Conservation (phyloP, 352 stramenopile species). For the Bremia lactucae region DNA sequence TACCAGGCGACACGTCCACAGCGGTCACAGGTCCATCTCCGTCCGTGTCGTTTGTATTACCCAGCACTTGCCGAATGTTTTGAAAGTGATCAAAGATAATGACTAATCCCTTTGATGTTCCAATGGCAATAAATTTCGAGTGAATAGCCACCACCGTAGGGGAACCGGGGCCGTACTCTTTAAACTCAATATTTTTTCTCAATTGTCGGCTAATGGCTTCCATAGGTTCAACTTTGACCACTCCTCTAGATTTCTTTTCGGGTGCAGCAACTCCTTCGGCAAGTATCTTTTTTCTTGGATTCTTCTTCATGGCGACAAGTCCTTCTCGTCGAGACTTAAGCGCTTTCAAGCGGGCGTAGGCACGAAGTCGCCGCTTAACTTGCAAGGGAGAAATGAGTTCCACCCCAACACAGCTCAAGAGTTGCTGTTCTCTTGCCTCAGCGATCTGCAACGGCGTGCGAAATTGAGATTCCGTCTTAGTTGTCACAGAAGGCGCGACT, state of each 20-base stretch:
- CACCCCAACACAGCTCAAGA: constrained; percentile 74
- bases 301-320: constrained; percentile 25
- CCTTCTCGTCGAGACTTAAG: constrained; percentile 29
- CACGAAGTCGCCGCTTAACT: constrained; percentile 65
- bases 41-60: constrained; percentile 69
- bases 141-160: constrained; percentile 91
- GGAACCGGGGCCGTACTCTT: constrained; percentile 82
- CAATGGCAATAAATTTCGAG: constrained; percentile 95
- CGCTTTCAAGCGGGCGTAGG: constrained; percentile 48
- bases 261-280: constrained; percentile 17
- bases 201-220: constrained; percentile 84
- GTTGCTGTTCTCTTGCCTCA: constrained; percentile 64
- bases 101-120: constrained; percentile 89
- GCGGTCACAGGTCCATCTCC: constrained; percentile 74
- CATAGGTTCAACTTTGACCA: constrained; percentile 86
- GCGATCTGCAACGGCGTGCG: constrained; percentile 65
- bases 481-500: constrained; percentile 1
- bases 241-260: constrained; percentile 54
- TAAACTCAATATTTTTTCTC: constrained; percentile 87
- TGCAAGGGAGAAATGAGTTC: constrained; percentile 75
- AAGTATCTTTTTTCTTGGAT: constrained; percentile 40
- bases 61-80: constrained; percentile 85
- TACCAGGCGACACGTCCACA: constrained; percentile 79
- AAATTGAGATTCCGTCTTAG: constrained; percentile 25
- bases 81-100: constrained; percentile 96